Percentiles rank a stretch among this genome's conserved stretches.
Conservation (phyloP, 2,329 filamentous ascomycete species). For the Colletotrichum cuscutae region DNA sequence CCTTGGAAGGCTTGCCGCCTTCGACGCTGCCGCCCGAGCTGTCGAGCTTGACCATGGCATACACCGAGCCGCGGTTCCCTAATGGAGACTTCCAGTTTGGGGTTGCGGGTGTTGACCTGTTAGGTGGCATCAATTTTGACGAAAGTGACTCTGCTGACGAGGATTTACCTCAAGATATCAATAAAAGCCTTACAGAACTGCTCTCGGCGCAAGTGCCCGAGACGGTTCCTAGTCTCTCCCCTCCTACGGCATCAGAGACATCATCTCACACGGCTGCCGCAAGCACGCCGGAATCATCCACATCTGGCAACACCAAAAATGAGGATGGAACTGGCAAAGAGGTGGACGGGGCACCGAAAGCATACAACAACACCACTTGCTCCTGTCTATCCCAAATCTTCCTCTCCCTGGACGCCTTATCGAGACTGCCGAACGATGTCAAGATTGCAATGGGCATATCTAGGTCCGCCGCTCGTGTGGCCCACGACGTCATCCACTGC, state of each 20-base stretch:
- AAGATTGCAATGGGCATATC: slow-evolving; percentile 58
- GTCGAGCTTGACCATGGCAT: slow-evolving; percentile 20
- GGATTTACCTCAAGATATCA: slow-evolving; percentile 43
- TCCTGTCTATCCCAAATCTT: slow-evolving; percentile 61
- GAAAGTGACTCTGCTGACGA: slow-evolving; percentile 41
- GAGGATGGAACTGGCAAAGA: not conserved
- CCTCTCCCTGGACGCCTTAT: slow-evolving; percentile 61
- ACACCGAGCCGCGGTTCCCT: slow-evolving; percentile 31
- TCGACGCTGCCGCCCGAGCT: slow-evolving; percentile 16
- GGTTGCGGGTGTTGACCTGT: slow-evolving; percentile 41
- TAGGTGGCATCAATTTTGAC: slow-evolving; percentile 46
- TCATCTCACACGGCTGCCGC: slow-evolving; percentile 19
- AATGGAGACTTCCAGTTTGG: slow-evolving; percentile 35
- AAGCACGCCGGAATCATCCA: slow-evolving; percentile 13
- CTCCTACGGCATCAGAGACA: slow-evolving; percentile 13
- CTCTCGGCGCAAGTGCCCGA: slow-evolving; percentile 24
- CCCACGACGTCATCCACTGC: slow-evolving; percentile 64
- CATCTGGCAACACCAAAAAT: not conserved
- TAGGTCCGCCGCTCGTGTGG: slow-evolving; percentile 58
- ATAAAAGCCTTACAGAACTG: slow-evolving; percentile 20
- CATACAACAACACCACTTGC: slow-evolving; percentile 47
- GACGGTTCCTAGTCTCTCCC: slow-evolving; percentile 3
- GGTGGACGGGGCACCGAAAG: not conserved
- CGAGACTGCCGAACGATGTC: slow-evolving; percentile 56
- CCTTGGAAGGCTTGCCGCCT: slow-evolving; percentile 15